phyloP scores from a whole-genome alignment of 805 yeast species.

The Saccharomycopsis capsularis region DNA sequence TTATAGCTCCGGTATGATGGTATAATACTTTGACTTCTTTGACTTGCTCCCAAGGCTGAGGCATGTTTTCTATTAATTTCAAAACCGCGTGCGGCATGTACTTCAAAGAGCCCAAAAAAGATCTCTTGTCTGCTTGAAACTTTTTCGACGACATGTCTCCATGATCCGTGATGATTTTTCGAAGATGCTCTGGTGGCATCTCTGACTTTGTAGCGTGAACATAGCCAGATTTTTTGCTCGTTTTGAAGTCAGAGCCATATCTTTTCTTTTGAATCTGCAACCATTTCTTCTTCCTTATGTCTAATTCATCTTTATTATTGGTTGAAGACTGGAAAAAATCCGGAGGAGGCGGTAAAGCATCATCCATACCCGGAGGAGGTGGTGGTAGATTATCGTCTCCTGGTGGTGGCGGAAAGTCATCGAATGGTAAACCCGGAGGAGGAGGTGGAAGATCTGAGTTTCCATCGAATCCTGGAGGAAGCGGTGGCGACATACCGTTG shows the following conservation, averaged over 20 bases:
- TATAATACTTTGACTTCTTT: conserved; percentile 85
- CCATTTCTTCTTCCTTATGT: conserved; percentile 51
- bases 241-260: conserved; percentile 32
- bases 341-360: conserved; percentile 21
- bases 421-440: conserved; percentile 25
- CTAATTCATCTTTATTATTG: conserved; percentile 29
- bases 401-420: conserved; percentile 29
- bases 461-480: conserved; percentile 23
- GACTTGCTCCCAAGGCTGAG: conserved; percentile 94
- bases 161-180: conserved; percentile 77
- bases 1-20: conserved; percentile 88
- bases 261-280: conserved; percentile 52
- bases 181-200: conserved; percentile 89
- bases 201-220: conserved; percentile 61
- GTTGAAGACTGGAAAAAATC: conserved; percentile 4
- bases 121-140: conserved; percentile 75
- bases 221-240: conserved; percentile 34
- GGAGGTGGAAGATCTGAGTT: conserved; percentile 27
- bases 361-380: conserved; percentile 28
- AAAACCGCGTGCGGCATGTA: conserved; percentile 93
- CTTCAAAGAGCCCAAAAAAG: conserved; percentile 85
- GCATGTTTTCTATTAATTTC: conserved; percentile 90
- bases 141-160: conserved; percentile 77
- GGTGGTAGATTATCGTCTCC: conserved; percentile 29
- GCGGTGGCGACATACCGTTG: conserved; percentile 25